These are phyloP conservation scores for Aciculosporium take DNA, from an alignment of 2,329 filamentous ascomycete genomes.

Conservation along the genomic window DNA sequence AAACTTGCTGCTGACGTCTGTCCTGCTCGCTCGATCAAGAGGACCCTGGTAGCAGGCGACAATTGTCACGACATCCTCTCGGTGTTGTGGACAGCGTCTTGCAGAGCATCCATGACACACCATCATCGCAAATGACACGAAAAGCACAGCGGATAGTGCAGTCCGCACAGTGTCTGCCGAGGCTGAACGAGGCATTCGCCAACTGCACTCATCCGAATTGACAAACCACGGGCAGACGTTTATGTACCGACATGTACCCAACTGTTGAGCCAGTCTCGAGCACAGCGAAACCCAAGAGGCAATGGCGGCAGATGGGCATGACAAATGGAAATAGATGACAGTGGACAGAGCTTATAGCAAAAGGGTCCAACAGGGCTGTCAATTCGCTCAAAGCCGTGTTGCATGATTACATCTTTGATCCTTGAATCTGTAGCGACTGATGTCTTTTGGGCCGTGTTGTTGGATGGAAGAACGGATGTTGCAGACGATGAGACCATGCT, in stretches of 20 bases:
- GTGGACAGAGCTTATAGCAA: neutral
- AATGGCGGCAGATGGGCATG: neutral
- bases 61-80: neutral
- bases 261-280: neutral
- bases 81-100: neutral
- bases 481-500: neutral
- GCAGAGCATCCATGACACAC: neutral
- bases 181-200: neutral
- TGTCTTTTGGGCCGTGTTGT: neutral
- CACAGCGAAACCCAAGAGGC: no score
- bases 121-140: neutral
- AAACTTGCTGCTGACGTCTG: no score
- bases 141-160: neutral
- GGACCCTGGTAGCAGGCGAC: no score
- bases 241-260: neutral
- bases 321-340: no score
- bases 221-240: neutral
- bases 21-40: neutral
- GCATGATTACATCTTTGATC: slow-evolving; percentile 1
- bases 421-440: slow-evolving; percentile 1
- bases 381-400: neutral
- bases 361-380: neutral
- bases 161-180: neutral
- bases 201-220: neutral
- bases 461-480: neutral